Percentiles rank a stretch among this genome's conserved stretches.
These are phyloP conservation scores for Protostelium mycophagum DNA, from an alignment of 78 protist species.

Conservation along the genomic window DNA sequence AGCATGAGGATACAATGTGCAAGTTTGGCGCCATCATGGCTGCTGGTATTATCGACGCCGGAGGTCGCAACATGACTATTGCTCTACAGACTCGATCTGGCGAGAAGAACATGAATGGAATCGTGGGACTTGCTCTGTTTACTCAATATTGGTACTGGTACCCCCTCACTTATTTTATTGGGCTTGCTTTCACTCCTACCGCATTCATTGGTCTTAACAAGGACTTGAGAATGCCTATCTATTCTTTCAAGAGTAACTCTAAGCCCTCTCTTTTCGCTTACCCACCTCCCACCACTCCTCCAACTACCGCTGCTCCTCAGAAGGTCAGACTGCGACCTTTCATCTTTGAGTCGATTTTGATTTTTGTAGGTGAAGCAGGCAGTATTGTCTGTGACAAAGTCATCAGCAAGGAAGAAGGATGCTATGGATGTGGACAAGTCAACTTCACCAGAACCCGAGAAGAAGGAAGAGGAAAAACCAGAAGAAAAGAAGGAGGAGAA, in stretches of 20 bases:
- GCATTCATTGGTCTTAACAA: constrained; percentile 87
- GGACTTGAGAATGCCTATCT: constrained; percentile 72
- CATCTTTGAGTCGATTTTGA: no score
- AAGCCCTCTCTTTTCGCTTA: constrained; percentile 85
- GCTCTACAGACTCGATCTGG: constrained; percentile 65
- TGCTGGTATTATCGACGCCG: constrained; percentile 96
- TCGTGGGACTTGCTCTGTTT: constrained; percentile 88
- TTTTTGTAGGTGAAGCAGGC: constrained; percentile 9
- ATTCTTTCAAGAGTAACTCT: constrained; percentile 38
- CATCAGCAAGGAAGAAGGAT: background rate
- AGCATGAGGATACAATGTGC: constrained; percentile 88
- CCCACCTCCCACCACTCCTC: constrained; percentile 70
- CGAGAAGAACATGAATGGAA: constrained; percentile 52
- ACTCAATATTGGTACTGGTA: constrained; percentile 98
- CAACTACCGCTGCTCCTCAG: constrained; percentile 8
- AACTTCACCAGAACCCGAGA: constrained; percentile 17
- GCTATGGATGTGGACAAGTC: constrained; percentile 10
- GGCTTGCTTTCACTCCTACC: constrained; percentile 95
- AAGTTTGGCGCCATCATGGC: constrained; percentile 97
- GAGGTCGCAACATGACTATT: constrained; percentile 95
- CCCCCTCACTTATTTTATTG: constrained; percentile 87
- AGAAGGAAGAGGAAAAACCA: constrained; percentile 25
- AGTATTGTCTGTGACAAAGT: constrained; percentile 23
- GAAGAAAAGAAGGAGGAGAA: constrained; percentile 55
- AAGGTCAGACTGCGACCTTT: constrained; percentile 46